Evolutionary conservation across 2,329 filamentous ascomycete genomes (phyloP).

Genomic region (Ustilaginoidea virens): DNA sequence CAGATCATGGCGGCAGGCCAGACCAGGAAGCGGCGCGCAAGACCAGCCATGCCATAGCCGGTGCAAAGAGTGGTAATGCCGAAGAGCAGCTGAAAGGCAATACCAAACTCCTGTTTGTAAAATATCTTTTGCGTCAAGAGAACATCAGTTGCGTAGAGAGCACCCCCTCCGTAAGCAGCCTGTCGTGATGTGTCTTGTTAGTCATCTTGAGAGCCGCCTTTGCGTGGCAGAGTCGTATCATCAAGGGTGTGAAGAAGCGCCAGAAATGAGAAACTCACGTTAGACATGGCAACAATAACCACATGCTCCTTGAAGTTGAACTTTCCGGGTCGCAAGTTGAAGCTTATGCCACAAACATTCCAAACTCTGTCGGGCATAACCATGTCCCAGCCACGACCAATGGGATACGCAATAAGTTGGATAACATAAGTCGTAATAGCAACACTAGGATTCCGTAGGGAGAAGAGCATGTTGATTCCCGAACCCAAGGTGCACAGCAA

Average conservation of each 20-base stretch:
- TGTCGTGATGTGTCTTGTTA: conserved; percentile 7
- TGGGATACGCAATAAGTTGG: conserved; percentile 45
- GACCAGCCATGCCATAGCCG: conserved; percentile 40
- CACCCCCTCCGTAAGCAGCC: conserved; percentile 42
- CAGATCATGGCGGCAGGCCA: conserved; percentile 43
- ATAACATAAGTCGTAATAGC: conserved; percentile 45
- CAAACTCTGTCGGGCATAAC: conserved; percentile 37
- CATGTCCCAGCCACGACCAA: conserved; percentile 38
- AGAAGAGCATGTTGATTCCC: conserved; percentile 45
- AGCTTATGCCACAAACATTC: conserved; percentile 35
- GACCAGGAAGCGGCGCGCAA: conserved; percentile 36
- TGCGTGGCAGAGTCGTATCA: too few relatives aligned
- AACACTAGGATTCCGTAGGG: conserved; percentile 42
- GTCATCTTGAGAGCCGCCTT: too few relatives aligned
- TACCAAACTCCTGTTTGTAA: conserved; percentile 39
- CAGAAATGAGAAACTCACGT: conserved; percentile 25
- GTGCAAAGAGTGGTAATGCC: conserved; percentile 39
- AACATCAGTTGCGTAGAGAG: conserved; percentile 39
- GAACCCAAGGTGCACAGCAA: conserved; percentile 47
- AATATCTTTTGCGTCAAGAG: conserved; percentile 35
- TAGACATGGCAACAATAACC: conserved; percentile 48
- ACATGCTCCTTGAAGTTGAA: conserved; percentile 50
- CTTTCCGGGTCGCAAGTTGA: conserved; percentile 39
- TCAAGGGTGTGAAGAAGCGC: background rate
- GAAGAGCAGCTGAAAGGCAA: conserved; percentile 38